phyloP scores from a whole-genome alignment of 2,329 filamentous ascomycete species.

The Xylaria sp. region DNA sequence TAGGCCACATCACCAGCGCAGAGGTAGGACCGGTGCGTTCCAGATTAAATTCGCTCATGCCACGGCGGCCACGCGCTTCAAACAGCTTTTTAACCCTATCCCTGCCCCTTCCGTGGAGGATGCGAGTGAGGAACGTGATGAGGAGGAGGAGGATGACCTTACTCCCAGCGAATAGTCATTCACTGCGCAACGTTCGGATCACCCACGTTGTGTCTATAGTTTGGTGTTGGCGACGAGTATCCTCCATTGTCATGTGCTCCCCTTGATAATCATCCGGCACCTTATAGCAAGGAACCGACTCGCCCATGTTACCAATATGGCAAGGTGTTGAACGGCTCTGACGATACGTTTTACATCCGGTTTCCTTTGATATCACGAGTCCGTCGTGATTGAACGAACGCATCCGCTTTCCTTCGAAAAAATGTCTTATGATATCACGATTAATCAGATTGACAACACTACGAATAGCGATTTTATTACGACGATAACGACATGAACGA shows the following conservation, averaged over 20 bases:
- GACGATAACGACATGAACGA: conserved; percentile 24
- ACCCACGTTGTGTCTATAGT: not conserved
- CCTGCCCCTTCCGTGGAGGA: conserved; percentile 36
- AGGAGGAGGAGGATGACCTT: conserved; percentile 2
- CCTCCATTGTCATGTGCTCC: not conserved
- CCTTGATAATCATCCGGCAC: not conserved
- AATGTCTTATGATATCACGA: conserved; percentile 15
- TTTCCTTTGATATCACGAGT: not conserved
- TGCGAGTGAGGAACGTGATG: conserved; percentile 31
- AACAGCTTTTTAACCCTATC: conserved; percentile 53
- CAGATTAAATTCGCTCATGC: conserved; percentile 59
- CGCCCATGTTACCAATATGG: not conserved
- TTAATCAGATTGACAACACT: not conserved
- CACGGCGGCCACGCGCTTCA: conserved; percentile 54
- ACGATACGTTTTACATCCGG: not conserved
- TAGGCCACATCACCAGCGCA: conserved; percentile 62
- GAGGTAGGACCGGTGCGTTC: conserved; percentile 59
- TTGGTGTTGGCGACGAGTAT: not conserved
- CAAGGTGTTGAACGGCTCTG: not conserved
- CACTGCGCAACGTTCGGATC: not conserved
- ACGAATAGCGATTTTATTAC: conserved; percentile 19
- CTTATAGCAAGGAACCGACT: not conserved
- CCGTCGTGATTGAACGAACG: not conserved
- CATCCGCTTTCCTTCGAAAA: not conserved
- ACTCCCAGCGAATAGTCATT: conserved; percentile 20